These are phyloP conservation scores for Aspergillus ochraceus DNA, from an alignment of 2,329 filamentous ascomycete genomes.

Conservation along the genomic window DNA sequence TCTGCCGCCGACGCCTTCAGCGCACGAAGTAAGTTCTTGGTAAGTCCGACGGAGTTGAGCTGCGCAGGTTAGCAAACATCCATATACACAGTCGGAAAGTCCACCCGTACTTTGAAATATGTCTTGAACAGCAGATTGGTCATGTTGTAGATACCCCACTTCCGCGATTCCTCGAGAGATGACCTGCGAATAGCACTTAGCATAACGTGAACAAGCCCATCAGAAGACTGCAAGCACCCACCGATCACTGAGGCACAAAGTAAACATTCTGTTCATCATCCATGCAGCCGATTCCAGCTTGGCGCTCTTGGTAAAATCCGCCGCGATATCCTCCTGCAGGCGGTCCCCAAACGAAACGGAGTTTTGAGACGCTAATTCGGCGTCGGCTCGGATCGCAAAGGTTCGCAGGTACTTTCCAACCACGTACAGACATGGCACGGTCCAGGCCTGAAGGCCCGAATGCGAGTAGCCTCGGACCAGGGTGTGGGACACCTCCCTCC, in stretches of 20 bases:
- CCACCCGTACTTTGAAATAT: conserved; percentile 71
- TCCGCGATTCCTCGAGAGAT: conserved; percentile 82
- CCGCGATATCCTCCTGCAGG: conserved; percentile 80
- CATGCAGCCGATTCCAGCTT: conserved; percentile 89
- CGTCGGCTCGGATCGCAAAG: conserved; percentile 89
- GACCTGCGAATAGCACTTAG: conserved; percentile 54
- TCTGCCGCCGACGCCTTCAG: conserved; percentile 75
- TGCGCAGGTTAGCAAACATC: conserved; percentile 26
- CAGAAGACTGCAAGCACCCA: conserved; percentile 43
- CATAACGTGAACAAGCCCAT: neutral
- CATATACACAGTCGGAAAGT: neutral
- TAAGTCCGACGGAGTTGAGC: conserved; percentile 84
- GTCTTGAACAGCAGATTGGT: conserved; percentile 97
- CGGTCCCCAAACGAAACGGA: conserved; percentile 48
- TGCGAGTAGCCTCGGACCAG: conserved; percentile 80
- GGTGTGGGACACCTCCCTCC: conserved; percentile 78
- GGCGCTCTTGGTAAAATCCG: conserved; percentile 73
- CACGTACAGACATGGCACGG: conserved; percentile 84
- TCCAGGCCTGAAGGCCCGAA: conserved; percentile 80
- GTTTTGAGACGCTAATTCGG: conserved; percentile 57
- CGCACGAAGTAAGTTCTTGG: conserved; percentile 83
- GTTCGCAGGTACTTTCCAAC: conserved; percentile 81
- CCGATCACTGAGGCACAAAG: conserved; percentile 86
- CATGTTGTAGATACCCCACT: conserved; percentile 96
- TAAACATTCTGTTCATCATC: conserved; percentile 88